A percentile compares a stretch with the other conserved stretches of the same genome.
phyloP scores from a whole-genome alignment of 2,329 filamentous ascomycete genomes.

The Curvularia eragrostidis region DNA sequence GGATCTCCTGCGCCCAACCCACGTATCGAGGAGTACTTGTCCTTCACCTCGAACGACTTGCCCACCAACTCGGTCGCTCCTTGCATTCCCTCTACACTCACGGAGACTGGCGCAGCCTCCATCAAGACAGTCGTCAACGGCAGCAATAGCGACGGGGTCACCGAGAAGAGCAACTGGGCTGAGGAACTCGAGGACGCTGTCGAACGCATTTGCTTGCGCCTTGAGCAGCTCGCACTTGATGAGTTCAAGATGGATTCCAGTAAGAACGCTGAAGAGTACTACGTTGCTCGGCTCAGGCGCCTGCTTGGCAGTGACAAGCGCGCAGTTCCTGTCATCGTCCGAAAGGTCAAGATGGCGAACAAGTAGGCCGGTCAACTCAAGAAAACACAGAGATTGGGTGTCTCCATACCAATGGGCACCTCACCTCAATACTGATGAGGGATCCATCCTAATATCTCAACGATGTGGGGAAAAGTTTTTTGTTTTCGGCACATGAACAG shows the following conservation, averaged over 20 bases:
- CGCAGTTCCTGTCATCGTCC: constrained; percentile 27
- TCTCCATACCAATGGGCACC: not conserved
- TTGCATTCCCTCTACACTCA: constrained; percentile 24
- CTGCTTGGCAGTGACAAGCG: constrained; percentile 28
- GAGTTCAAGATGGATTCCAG: constrained; percentile 28
- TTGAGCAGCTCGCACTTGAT: constrained; percentile 46
- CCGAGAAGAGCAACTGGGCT: constrained; percentile 45
- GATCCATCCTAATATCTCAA: not conserved
- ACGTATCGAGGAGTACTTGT: constrained; percentile 38
- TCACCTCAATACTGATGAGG: not conserved
- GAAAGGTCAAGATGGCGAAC: constrained; percentile 3
- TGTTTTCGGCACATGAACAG: not conserved
- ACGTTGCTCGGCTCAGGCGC: constrained; percentile 32
- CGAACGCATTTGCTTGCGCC: constrained; percentile 29
- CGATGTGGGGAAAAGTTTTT: not conserved
- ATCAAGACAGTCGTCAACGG: constrained; percentile 17
- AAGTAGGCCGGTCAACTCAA: not conserved
- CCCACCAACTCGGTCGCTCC: constrained; percentile 27
- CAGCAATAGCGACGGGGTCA: constrained; percentile 34
- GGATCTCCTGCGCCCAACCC: constrained; percentile 38
- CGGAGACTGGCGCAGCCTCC: constrained; percentile 17
- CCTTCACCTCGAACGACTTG: constrained; percentile 37
- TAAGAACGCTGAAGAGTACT: constrained; percentile 35
- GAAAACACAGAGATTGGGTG: not conserved
- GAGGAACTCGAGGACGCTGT: constrained; percentile 40